Conservation (phyloP, 2,329 filamentous ascomycete species). For the Fusarium sterilihyphosum region DNA sequence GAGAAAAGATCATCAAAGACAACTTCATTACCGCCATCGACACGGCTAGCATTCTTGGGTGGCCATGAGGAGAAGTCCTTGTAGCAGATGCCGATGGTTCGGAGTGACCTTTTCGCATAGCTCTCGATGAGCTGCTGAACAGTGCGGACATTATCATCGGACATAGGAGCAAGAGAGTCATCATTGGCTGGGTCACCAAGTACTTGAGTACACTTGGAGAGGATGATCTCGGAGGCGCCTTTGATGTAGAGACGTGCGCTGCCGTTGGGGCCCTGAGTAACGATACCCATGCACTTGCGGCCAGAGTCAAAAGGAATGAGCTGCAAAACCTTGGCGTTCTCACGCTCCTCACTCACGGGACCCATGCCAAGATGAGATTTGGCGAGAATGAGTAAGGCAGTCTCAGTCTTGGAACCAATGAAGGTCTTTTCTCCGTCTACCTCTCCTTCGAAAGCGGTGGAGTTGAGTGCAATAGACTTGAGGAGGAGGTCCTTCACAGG, state of each 20-base stretch:
- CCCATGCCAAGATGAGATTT: conserved; percentile 74
- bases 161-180: conserved; percentile 55
- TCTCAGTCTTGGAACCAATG: conserved; percentile 82
- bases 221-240: conserved; percentile 72
- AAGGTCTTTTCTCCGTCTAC: conserved; percentile 73
- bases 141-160: conserved; percentile 62
- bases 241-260: conserved; percentile 68
- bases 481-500: conserved; percentile 64
- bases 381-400: conserved; percentile 76
- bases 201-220: conserved; percentile 64
- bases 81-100: conserved; percentile 86
- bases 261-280: conserved; percentile 62
- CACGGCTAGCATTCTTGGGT: conserved; percentile 67
- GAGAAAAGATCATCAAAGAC: conserved; percentile 73
- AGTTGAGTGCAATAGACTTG: conserved; percentile 72
- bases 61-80: conserved; percentile 89
- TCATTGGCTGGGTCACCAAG: conserved; percentile 60
- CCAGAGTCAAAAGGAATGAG: conserved; percentile 80
- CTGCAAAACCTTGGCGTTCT: conserved; percentile 68
- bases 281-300: conserved; percentile 76
- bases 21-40: conserved; percentile 68
- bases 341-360: conserved; percentile 70
- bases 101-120: conserved; percentile 82
- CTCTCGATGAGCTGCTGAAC: conserved; percentile 76
- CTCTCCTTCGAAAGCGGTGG: conserved; percentile 80